Evolutionary conservation across 139 green algal genomes (phyloP).

Genomic region (Nannochloris sp.): DNA sequence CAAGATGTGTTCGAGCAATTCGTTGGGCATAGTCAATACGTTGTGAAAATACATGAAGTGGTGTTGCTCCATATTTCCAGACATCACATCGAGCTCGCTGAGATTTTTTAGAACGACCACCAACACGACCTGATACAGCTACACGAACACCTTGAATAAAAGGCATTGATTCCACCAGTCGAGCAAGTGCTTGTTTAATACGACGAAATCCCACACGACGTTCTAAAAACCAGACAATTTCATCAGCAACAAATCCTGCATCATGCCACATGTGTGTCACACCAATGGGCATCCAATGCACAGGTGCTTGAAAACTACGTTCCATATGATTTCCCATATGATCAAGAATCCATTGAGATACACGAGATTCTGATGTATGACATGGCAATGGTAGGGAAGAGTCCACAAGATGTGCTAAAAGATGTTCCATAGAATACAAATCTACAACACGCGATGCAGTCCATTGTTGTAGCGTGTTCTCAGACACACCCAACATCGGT

Average conservation of each 20-base stretch:
- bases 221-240: conserved; percentile 25
- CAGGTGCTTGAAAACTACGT: neutral
- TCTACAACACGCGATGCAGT: too few relatives aligned
- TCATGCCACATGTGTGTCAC: conserved; percentile 1
- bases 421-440: too few relatives aligned
- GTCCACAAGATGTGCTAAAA: too few relatives aligned
- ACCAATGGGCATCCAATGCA: neutral
- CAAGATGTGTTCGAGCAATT: conserved; percentile 20
- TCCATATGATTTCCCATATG: neutral
- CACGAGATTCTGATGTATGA: neutral
- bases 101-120: conserved; percentile 27
- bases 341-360: neutral
- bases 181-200: conserved; percentile 12
- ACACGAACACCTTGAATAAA: conserved; percentile 22
- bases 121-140: conserved; percentile 20
- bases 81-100: conserved; percentile 18
- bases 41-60: conserved; percentile 13
- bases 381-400: too few relatives aligned
- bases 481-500: too few relatives aligned
- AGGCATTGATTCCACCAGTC: conserved; percentile 8
- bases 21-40: conserved; percentile 12
- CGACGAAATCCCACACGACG: conserved; percentile 16
- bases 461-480: too few relatives aligned
- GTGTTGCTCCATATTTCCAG: conserved; percentile 25
- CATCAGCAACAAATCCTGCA: conserved; percentile 16